Conservation (phyloP, 1,284 basidiomycete genomes). For the Marasmius sp. region DNA sequence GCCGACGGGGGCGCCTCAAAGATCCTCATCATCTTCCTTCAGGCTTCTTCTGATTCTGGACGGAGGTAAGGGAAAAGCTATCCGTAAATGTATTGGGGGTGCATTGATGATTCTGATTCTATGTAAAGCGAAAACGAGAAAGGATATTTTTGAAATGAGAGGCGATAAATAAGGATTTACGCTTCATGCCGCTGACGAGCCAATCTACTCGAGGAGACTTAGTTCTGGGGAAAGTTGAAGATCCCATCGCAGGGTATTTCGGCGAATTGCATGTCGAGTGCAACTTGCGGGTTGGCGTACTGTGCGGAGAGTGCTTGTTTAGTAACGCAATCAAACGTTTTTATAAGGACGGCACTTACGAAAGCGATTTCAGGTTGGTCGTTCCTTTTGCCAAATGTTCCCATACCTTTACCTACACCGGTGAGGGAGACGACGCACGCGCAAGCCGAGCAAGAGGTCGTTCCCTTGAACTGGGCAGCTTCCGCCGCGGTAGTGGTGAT, state of each 20-base stretch:
- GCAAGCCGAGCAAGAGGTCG: not conserved
- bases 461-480: slow-evolving; percentile 3
- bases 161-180: too few species aligned
- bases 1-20: too few species aligned
- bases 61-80: too few species aligned
- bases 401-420: not conserved
- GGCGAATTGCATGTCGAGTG: slow-evolving; percentile 3
- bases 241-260: slow-evolving; percentile 3
- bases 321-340: not conserved
- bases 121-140: too few species aligned
- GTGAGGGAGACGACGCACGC: slow-evolving; percentile 3
- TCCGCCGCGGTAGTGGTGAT: not conserved
- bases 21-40: too few species aligned
- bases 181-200: too few species aligned
- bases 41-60: too few species aligned
- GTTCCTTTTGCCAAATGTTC: not conserved
- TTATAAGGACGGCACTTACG: not conserved
- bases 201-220: not conserved
- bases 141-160: too few species aligned
- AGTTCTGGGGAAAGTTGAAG: not conserved
- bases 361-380: not conserved
- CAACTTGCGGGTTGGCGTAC: not conserved
- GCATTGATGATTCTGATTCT: too few species aligned
- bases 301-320: not conserved
- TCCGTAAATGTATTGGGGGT: too few species aligned